phyloP scores from a whole-genome alignment of 2,329 filamentous ascomycete species.

The Nothopassalora personata region DNA sequence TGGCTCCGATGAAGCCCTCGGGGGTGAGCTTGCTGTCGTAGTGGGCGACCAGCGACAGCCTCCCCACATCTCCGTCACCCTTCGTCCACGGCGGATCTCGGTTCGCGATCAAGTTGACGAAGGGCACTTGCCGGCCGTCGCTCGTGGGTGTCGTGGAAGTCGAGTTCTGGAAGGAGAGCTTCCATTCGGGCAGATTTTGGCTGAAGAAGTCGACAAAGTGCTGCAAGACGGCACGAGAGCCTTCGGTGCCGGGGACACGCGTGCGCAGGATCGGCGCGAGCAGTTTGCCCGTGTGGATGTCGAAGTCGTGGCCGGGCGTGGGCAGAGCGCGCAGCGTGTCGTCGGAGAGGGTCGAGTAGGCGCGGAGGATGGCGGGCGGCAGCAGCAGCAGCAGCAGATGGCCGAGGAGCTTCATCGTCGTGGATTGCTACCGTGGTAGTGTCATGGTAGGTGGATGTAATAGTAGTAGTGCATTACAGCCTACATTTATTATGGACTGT shows the following conservation, averaged over 20 bases:
- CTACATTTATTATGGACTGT: too few relatives aligned
- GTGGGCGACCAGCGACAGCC: conserved; percentile 84
- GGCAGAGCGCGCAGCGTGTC: conserved; percentile 67
- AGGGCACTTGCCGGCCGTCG: conserved; percentile 66
- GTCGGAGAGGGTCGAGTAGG: conserved; percentile 65
- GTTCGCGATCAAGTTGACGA: conserved; percentile 78
- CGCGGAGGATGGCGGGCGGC: conserved; percentile 32
- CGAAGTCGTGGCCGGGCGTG: conserved; percentile 60
- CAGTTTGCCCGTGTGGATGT: conserved; percentile 68
- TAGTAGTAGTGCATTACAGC: too few relatives aligned
- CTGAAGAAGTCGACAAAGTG: conserved; percentile 84
- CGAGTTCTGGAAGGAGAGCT: conserved; percentile 80
- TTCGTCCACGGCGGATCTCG: conserved; percentile 80
- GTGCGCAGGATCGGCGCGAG: conserved; percentile 82
- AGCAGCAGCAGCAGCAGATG: conserved; percentile 21
- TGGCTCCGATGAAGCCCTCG: conserved; percentile 85
- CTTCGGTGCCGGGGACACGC: conserved; percentile 80
- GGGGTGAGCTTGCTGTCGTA: conserved; percentile 83
- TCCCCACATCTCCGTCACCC: conserved; percentile 63
- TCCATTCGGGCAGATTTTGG: conserved; percentile 70
- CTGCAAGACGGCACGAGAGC: conserved; percentile 64
- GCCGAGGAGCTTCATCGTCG: conserved; percentile 21
- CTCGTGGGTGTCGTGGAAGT: conserved; percentile 75
- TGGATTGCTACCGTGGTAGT: background rate
- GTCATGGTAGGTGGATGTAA: conserved; percentile 1